Evolutionary conservation across 2,329 filamentous ascomycete genomes (phyloP).

Genomic region (Ciborinia camelliae): DNA sequence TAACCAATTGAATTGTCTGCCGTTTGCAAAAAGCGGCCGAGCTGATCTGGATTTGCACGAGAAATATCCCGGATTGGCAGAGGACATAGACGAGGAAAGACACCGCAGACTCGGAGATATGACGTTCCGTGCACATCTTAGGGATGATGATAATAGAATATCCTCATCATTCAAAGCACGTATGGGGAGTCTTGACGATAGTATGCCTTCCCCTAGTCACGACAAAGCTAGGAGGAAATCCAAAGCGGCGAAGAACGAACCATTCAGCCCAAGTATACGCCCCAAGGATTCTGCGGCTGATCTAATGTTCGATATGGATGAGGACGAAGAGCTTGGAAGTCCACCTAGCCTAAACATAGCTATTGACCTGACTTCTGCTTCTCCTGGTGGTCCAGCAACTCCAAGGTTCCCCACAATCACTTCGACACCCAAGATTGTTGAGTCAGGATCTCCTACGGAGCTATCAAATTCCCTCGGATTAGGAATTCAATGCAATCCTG

Average conservation of each 20-base stretch:
- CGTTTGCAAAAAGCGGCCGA: constrained; percentile 72
- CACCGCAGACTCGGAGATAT: constrained; percentile 73
- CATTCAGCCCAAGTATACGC: constrained; percentile 63
- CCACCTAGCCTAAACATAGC: background rate
- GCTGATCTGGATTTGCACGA: constrained; percentile 65
- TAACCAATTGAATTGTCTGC: constrained; percentile 76
- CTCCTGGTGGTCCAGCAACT: background rate
- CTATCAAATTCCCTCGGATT: constrained; percentile 8
- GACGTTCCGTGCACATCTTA: constrained; percentile 60
- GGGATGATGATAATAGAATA: constrained; percentile 61
- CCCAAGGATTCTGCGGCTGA: constrained; percentile 68
- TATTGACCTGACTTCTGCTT: constrained; percentile 13
- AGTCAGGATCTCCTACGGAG: constrained; percentile 10
- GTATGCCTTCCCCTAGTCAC: constrained; percentile 39
- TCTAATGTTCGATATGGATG: constrained; percentile 93
- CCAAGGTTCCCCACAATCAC: constrained; percentile 7
- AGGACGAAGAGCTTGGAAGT: constrained; percentile 40
- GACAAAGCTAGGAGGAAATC: constrained; percentile 47
- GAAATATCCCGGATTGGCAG: constrained; percentile 40
- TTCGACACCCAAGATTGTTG: constrained; percentile 17
- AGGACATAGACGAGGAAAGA: constrained; percentile 65
- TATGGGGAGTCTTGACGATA: constrained; percentile 64
- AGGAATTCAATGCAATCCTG: constrained; percentile 4
- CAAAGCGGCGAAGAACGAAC: constrained; percentile 50
- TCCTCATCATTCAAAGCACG: constrained; percentile 59